Conservation (phyloP, 2,329 filamentous ascomycete genomes). For the Neoarthrinium moseri region DNA sequence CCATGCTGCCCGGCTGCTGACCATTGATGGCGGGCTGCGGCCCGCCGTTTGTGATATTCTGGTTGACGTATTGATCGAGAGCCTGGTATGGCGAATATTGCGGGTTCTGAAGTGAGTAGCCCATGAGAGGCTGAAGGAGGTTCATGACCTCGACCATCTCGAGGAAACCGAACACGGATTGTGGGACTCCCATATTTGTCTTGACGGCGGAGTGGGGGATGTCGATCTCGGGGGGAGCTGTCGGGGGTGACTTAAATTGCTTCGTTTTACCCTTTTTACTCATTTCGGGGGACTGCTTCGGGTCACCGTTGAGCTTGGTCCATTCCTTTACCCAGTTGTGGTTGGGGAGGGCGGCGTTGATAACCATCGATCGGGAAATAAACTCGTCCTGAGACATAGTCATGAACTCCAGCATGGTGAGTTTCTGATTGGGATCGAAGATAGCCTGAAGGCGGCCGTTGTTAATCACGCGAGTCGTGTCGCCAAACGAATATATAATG, state of each 20-base stretch:
- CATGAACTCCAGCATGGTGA: constrained; percentile 82
- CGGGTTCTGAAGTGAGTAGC: constrained; percentile 54
- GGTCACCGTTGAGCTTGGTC: constrained; percentile 58
- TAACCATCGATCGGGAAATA: constrained; percentile 66
- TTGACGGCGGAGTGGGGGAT: constrained; percentile 60
- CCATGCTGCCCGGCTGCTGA: constrained; percentile 38
- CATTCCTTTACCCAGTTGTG: constrained; percentile 68
- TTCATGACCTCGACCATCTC: constrained; percentile 67
- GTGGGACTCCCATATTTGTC: constrained; percentile 56
- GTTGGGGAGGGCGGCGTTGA: constrained; percentile 59
- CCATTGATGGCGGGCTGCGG: constrained; percentile 42
- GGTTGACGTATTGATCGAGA: constrained; percentile 58
- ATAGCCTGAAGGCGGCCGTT: constrained; percentile 75
- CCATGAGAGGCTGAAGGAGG: constrained; percentile 48
- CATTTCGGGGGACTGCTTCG: constrained; percentile 63
- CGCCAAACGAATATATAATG: constrained; percentile 86
- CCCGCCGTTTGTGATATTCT: constrained; percentile 38
- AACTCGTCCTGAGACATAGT: constrained; percentile 80
- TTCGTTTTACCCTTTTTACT: constrained; percentile 64
- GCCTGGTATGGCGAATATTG: constrained; percentile 55
- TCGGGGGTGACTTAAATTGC: constrained; percentile 57
- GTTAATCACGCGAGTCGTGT: constrained; percentile 72
- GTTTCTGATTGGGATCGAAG: constrained; percentile 75
- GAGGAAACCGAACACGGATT: constrained; percentile 62
- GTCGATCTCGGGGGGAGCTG: constrained; percentile 58